Conservation (phyloP, 169 alveolate genomes). For the Plasmodium cynomolgi region DNA sequence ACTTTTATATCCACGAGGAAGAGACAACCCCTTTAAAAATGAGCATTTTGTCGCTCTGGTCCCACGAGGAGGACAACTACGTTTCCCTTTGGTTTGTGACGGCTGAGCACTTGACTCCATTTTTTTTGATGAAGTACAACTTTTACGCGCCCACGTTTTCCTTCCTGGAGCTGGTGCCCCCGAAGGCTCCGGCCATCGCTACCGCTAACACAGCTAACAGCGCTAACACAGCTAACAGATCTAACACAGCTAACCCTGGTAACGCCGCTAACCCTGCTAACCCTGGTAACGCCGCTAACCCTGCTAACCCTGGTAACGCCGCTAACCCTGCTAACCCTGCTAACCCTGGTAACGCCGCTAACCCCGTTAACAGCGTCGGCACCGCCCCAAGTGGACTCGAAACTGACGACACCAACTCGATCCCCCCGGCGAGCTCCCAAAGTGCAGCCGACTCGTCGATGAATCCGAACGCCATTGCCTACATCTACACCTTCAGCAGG, state of each 20-base stretch:
- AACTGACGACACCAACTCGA: neutral
- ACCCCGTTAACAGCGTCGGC: neutral
- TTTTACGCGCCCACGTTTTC: constrained; percentile 31
- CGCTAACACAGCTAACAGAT: too few species aligned
- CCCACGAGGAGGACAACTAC: constrained; percentile 40
- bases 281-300: too few species aligned
- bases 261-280: too few species aligned
- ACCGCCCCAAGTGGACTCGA: neutral
- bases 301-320: too few species aligned
- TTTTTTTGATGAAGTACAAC: constrained; percentile 32
- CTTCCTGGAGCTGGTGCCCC: neutral
- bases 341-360: too few species aligned
- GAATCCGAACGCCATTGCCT: neutral
- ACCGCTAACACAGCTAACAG: neutral
- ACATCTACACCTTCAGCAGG: constrained; percentile 30
- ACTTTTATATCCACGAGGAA: neutral
- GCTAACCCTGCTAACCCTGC: too few species aligned
- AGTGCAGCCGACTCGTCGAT: neutral
- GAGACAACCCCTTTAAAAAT: neutral
- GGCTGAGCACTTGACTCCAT: constrained; percentile 31
- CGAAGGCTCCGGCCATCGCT: neutral
- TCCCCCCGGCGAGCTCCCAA: neutral
- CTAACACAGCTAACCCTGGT: too few species aligned
- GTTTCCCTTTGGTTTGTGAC: constrained; percentile 44
- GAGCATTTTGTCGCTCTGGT: constrained; percentile 60